Evolutionary conservation across 2,329 filamentous ascomycete genomes (phyloP).

Genomic region (Orbilia javanica): DNA sequence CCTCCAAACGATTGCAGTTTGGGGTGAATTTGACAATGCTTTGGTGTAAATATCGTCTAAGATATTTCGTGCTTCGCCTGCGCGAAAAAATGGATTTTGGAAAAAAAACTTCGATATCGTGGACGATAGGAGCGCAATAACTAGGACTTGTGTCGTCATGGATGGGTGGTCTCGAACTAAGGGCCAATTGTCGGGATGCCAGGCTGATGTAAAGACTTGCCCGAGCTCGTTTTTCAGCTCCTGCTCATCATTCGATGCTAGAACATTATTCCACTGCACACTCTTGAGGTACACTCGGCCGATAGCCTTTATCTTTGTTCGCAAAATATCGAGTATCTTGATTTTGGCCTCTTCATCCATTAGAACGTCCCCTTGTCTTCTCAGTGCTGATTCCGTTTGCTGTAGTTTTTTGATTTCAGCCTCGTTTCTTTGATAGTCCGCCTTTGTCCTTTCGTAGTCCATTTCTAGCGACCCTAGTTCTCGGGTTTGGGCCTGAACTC

Average conservation of each 20-base stretch:
- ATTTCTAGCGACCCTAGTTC: neutral
- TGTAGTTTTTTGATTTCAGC: constrained; percentile 3
- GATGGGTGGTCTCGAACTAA: neutral
- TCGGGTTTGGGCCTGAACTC: neutral
- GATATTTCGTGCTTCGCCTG: neutral
- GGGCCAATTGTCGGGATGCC: neutral
- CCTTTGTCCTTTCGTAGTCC: neutral
- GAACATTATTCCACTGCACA: neutral
- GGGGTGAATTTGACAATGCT: neutral
- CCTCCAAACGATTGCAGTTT: neutral
- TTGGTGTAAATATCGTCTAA: neutral
- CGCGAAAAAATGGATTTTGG: constrained; percentile 7
- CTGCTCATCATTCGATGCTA: neutral
- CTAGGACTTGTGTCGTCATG: neutral
- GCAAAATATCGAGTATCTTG: neutral
- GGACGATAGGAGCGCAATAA: neutral
- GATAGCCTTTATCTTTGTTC: constrained; percentile 6
- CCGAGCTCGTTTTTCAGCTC: neutral
- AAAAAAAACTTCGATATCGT: constrained; percentile 3
- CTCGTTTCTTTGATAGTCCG: constrained; percentile 1
- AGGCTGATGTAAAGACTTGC: neutral
- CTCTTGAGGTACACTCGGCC: neutral
- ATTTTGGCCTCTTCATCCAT: constrained; percentile 8
- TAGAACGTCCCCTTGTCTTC: neutral
- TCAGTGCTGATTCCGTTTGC: constrained; percentile 3